phyloP scores from a whole-genome alignment of 306 rosid genomes.

The Sicyos baderoa region DNA sequence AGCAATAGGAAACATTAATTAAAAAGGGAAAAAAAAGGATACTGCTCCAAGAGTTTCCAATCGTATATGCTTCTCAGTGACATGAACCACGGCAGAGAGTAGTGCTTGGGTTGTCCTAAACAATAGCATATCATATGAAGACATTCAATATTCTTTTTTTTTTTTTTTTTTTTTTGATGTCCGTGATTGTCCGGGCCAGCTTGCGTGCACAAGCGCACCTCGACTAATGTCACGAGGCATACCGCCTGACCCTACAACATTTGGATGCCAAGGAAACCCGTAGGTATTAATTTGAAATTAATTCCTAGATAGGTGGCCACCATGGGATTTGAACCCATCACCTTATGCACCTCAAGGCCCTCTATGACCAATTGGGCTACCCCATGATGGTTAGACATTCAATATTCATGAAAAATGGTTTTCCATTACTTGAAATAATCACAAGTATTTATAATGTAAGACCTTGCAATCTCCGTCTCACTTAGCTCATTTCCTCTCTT shows the following conservation, averaged over 20 bases:
- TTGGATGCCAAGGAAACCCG: too few species aligned
- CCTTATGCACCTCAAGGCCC: too few species aligned
- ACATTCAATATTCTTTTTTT: conserved; percentile 18
- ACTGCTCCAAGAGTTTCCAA: conserved; percentile 91
- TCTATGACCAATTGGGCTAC: too few species aligned
- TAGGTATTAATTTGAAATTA: too few species aligned
- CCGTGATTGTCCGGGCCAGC: too few species aligned
- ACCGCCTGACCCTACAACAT: too few species aligned
- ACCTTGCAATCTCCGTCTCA: conserved; percentile 85
- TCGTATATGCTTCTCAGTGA: conserved; percentile 80
- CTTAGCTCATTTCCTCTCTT: conserved; percentile 70
- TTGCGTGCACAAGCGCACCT: too few species aligned
- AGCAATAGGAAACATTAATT: neutral
- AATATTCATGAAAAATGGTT: conserved; percentile 22
- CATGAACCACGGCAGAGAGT: conserved; percentile 65
- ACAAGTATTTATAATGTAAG: conserved; percentile 20
- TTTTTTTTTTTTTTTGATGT: too few species aligned
- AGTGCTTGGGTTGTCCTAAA: conserved; percentile 81
- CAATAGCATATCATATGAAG: conserved; percentile 20
- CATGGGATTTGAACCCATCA: too few species aligned
- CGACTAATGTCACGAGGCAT: too few species aligned
- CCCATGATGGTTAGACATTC: too few species aligned
- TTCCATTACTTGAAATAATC: conserved; percentile 11
- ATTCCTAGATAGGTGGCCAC: too few species aligned
- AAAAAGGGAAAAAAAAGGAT: conserved; percentile 38